Evolutionary conservation across 2,329 filamentous ascomycete genomes (phyloP).

Genomic region (Penicillium digitatum): DNA sequence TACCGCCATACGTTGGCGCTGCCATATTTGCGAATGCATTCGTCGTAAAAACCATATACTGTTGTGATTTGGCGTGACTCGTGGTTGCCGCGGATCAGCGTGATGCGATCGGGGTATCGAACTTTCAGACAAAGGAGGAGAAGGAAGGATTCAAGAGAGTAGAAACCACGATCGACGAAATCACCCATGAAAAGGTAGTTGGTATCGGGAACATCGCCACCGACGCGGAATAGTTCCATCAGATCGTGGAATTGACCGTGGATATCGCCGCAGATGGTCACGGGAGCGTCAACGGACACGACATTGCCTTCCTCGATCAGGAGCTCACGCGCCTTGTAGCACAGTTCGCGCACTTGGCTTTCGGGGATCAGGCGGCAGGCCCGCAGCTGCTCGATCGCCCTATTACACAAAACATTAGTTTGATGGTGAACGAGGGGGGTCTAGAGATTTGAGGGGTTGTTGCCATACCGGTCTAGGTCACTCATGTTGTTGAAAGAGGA

Average conservation of each 20-base stretch:
- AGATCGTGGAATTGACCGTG: slow-evolving; percentile 95
- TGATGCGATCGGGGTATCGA: slow-evolving; percentile 69
- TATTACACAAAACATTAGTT: slow-evolving; percentile 39
- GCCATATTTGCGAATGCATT: slow-evolving; percentile 72
- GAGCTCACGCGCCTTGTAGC: slow-evolving; percentile 93
- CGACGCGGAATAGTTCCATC: slow-evolving; percentile 94
- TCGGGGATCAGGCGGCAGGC: slow-evolving; percentile 95
- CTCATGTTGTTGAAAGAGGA: slow-evolving; percentile 60
- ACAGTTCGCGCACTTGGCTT: slow-evolving; percentile 89
- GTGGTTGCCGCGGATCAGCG: slow-evolving; percentile 69
- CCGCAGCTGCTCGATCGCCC: slow-evolving; percentile 91
- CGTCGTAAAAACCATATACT: slow-evolving; percentile 75
- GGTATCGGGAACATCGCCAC: slow-evolving; percentile 88
- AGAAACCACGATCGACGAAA: slow-evolving; percentile 97
- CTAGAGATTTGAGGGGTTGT: background rate
- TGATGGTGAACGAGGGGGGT: slow-evolving; percentile 2
- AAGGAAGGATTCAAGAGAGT: slow-evolving; percentile 93
- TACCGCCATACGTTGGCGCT: slow-evolving; percentile 77
- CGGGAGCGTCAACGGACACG: slow-evolving; percentile 87
- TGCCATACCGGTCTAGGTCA: slow-evolving; percentile 79
- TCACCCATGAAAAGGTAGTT: slow-evolving; percentile 99
- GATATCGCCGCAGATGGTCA: slow-evolving; percentile 96
- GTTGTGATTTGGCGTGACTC: slow-evolving; percentile 74
- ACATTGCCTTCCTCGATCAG: slow-evolving; percentile 98
- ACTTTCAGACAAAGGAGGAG: slow-evolving; percentile 95